Conservation (phyloP, 1,284 basidiomycete species). For the Entoloma clypeatum region DNA sequence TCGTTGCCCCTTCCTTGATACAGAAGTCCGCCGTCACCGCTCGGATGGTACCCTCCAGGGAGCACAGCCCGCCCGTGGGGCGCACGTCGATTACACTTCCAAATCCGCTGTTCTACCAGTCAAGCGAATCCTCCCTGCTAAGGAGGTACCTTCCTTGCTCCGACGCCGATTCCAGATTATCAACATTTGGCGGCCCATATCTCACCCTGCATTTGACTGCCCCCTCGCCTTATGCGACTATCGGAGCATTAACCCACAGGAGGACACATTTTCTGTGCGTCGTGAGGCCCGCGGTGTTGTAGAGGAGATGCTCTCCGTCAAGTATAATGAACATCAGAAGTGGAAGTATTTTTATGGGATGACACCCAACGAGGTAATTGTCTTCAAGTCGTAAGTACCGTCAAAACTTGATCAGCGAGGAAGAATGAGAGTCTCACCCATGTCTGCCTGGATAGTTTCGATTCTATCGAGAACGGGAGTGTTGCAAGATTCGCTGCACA, state of each 20-base stretch:
- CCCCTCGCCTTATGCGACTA: slow-evolving; percentile 65
- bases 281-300: slow-evolving; percentile 50
- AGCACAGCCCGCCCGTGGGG: slow-evolving; percentile 44
- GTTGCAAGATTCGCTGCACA: slow-evolving; percentile 56
- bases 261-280: slow-evolving; percentile 48
- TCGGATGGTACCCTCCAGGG: slow-evolving; percentile 35
- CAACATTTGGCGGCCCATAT: slow-evolving; percentile 70
- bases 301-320: slow-evolving; percentile 57
- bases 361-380: slow-evolving; percentile 57
- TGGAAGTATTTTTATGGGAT: slow-evolving; percentile 67
- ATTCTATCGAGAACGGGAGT: slow-evolving; percentile 48
- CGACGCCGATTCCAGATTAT: slow-evolving; percentile 62
- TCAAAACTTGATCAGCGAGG: no score
- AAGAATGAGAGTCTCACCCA: no score
- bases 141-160: slow-evolving; percentile 43
- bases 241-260: slow-evolving; percentile 43
- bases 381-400: slow-evolving; percentile 68
- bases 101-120: slow-evolving; percentile 47
- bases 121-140: slow-evolving; percentile 44
- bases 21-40: slow-evolving; percentile 39
- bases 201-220: slow-evolving; percentile 48
- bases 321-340: slow-evolving; percentile 47
- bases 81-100: slow-evolving; percentile 60
- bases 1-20: slow-evolving; percentile 8
- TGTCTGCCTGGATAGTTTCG: no score